Evolutionary conservation across 1,284 basidiomycete species (phyloP), one percentile per base, ranked within the genome.

Genomic region (Ustilago vetiveriae): DNA sequence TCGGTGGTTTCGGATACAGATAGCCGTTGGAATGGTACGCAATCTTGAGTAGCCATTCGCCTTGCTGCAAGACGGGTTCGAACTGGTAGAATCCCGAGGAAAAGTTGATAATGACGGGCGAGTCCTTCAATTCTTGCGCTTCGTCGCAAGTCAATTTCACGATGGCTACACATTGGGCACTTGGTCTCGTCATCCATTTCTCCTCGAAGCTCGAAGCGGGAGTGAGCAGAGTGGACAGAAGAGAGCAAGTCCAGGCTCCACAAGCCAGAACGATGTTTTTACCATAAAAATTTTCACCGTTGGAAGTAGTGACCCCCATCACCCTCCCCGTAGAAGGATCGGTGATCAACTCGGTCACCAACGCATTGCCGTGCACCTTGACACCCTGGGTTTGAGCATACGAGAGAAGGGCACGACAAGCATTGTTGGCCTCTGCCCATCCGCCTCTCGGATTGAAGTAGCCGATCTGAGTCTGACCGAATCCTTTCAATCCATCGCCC

Each of bases 201-300:
- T 24, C 27, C 2, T 43, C 64, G 35, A 43, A 72, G 71, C 79
- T 17, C 2, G 32, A n/a, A 4, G 32, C 13, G 24, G n/a, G 8
- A 10, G 52, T 37, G 3, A 63, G 40, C 3, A 94, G 91, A 1
- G 89, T 22, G 10, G 64, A 26, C 14, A 94, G 91, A 1, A 89
- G 83, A 0, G 90, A 89, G 3, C 89, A 87, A 0, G 92, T 92
- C 94, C 93, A 93, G 6, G 91, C 87, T 22, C 92, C 92, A 7
- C 88, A 84, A 13, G 90, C 88, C 29, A 93, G 79, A 22, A 93
- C 84, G 6, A 90, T 85, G 26, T 86, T 66, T 35, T 87, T 85
- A 0, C 88, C 89, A 4, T 21, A 11, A 65, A 87, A 86, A 11
- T 75, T 73, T 21, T 85, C 85, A 1, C 89, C 91, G 76, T 89